Percentiles rank a stretch among this genome's conserved stretches.
phyloP scores from a whole-genome alignment of 192 early-diverging fungal species.

The Umbelopsis vinacea region DNA sequence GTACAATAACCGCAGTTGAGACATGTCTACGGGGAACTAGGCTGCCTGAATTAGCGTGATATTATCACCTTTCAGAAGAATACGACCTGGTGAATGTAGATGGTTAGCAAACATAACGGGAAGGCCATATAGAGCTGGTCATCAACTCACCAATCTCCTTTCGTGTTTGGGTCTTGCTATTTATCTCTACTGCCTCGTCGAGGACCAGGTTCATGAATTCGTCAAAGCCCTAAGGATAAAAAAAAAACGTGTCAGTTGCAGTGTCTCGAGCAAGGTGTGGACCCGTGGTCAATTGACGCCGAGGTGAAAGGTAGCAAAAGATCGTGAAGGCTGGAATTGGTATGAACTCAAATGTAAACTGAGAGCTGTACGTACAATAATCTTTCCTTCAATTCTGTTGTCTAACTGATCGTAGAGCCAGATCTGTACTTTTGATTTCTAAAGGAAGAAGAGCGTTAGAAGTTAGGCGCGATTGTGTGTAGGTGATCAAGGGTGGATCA shows the following conservation, averaged over 20 bases:
- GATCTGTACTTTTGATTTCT: slow-evolving; percentile 89
- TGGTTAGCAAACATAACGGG: background rate
- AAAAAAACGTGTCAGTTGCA: slow-evolving; percentile 10
- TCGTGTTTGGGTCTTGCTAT: slow-evolving; percentile 77
- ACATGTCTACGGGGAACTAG: slow-evolving; percentile 13
- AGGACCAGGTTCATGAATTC: slow-evolving; percentile 98
- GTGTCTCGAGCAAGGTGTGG: background rate
- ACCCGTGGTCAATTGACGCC: no score
- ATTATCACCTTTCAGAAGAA: slow-evolving; percentile 97
- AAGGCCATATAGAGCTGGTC: background rate
- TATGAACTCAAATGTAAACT: no score
- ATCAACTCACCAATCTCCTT: slow-evolving; percentile 66
- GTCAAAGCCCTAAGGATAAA: slow-evolving; percentile 84
- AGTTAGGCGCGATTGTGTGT: background rate
- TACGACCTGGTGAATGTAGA: slow-evolving; percentile 59
- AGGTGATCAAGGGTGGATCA: background rate
- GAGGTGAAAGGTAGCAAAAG: no score
- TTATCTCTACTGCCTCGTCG: slow-evolving; percentile 86
- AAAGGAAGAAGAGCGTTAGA: slow-evolving; percentile 18
- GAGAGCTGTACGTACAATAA: slow-evolving; percentile 68
- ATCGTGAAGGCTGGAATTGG: no score
- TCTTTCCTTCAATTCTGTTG: slow-evolving; percentile 88
- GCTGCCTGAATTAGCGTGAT: slow-evolving; percentile 82
- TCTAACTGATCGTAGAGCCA: slow-evolving; percentile 94
- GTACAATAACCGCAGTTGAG: slow-evolving; percentile 31